Base-by-base conservation (phyloP, 805 yeast species). In the Saccharomycopsis sp. region DNA sequence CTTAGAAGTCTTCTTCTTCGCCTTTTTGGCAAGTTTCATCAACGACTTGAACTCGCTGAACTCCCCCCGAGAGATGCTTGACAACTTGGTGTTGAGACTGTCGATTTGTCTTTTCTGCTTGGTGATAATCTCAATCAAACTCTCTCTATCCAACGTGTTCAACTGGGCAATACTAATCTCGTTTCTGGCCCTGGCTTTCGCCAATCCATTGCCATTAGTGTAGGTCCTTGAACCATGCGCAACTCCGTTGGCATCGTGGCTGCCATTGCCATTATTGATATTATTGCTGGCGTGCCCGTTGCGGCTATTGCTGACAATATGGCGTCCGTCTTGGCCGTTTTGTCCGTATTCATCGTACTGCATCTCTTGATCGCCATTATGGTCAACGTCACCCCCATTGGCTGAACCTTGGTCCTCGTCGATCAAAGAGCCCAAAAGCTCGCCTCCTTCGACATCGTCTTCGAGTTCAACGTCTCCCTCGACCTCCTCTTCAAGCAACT, bases 1-100 rank as follows among this genome's bases (percentile, higher is more conserved):
- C 56, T 57, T 50, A 40, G 46, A 52, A 12, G 37, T 21, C 40
- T 34, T 53, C 12, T 23, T 46, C 34, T 52, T 52, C 12, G 50
- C 34, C 37, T 56, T 56, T 41, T 53, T 44, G 16, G 18, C 18
- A 12, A n/a, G 37, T 16, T 41, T 21, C 47, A 34, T 9, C 40
- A n/a, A 20, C 47, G 51, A 47, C 44, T 40, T 53, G 14, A 54
- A 40, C 53, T 52, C 18, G 1, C n/a, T 12, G 12, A 29, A 29
- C 37, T 29, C 37, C 12, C 37, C 37, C 12, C 37, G 37, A 29
- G 37, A 29, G 37, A 29, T 29, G 9, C n/a, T n/a, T n/a, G n/a
- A 37, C 44, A 37, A 37, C n/a, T 37, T 37, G n/a, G n/a, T n/a
- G n/a, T 12, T 37, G 12, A 37, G n/a, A 12, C 21, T 16, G 21